Conservation (phyloP, 2,329 filamentous ascomycete genomes). For the Rhynchosporium agropyri region DNA sequence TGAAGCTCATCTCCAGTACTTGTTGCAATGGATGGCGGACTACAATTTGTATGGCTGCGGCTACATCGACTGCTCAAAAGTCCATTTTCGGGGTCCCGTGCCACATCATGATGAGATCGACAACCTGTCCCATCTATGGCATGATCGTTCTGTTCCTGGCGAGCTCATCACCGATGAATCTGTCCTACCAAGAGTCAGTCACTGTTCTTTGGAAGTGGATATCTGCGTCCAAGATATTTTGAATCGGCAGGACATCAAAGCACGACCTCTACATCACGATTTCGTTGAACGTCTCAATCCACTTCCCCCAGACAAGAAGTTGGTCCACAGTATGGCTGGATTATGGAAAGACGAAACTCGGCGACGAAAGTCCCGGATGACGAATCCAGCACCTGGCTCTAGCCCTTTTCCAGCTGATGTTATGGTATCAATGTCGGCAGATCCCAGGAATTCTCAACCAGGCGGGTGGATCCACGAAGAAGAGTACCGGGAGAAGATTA, state of each 20-base stretch:
- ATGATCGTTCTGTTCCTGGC: slow-evolving; percentile 69
- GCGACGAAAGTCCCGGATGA: slow-evolving; percentile 73
- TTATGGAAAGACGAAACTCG: slow-evolving; percentile 90
- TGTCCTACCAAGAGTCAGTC: slow-evolving; percentile 74
- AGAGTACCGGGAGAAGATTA: slow-evolving; percentile 71
- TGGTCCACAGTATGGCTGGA: slow-evolving; percentile 92
- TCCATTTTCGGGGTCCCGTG: slow-evolving; percentile 74
- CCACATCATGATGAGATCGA: slow-evolving; percentile 67
- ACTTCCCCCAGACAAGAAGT: slow-evolving; percentile 68
- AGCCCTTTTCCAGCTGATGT: slow-evolving; percentile 82
- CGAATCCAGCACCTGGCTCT: slow-evolving; percentile 62
- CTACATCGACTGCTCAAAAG: slow-evolving; percentile 74
- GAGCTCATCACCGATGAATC: slow-evolving; percentile 63
- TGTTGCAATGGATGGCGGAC: slow-evolving; percentile 97
- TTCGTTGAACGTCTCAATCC: slow-evolving; percentile 75
- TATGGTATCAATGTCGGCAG: slow-evolving; percentile 86
- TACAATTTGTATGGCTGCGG: slow-evolving; percentile 96
- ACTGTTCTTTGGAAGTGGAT: slow-evolving; percentile 89
- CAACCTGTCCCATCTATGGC: slow-evolving; percentile 71
- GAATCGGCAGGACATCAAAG: slow-evolving; percentile 75
- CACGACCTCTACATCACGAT: slow-evolving; percentile 82
- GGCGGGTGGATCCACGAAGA: slow-evolving; percentile 93
- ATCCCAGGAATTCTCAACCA: slow-evolving; percentile 69
- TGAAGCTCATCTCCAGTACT: slow-evolving; percentile 89
- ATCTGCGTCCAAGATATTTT: slow-evolving; percentile 85